Conservation (phyloP, 306 rosid genomes). For the Vigna angularis region DNA sequence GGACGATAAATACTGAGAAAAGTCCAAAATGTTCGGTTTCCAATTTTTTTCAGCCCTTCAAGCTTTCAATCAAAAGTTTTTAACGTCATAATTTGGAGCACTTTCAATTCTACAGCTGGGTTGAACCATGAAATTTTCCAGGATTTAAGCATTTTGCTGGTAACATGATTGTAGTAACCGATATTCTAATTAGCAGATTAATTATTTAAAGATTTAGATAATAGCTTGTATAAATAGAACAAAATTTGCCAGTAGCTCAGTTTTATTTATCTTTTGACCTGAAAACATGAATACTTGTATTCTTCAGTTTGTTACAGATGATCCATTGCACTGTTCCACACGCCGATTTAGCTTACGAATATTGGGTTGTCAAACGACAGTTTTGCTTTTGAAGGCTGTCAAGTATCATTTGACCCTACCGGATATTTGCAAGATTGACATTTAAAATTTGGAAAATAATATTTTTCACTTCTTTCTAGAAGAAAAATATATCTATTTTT, state of each 20-base stretch:
- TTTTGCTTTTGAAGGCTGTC: no score
- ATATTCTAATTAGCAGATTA: conserved; percentile 26
- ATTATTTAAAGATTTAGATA: conserved; percentile 1
- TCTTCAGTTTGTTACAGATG: background rate
- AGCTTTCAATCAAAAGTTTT: conserved; percentile 29
- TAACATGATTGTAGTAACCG: conserved; percentile 9
- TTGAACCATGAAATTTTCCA: conserved; percentile 37
- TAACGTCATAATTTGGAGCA: conserved; percentile 35
- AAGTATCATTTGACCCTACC: no score
- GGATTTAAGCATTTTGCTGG: conserved; percentile 44
- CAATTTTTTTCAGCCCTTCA: conserved; percentile 2
- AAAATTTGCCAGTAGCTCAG: conserved; percentile 22
- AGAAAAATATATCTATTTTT: no score
- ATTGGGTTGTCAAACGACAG: no score
- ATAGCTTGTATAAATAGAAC: conserved; percentile 37
- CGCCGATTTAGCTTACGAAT: background rate
- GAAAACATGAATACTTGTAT: conserved; percentile 5
- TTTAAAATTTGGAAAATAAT: no score
- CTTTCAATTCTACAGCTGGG: conserved; percentile 39
- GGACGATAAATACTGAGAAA: conserved; percentile 68
- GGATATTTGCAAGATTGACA: no score
- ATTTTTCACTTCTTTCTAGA: no score
- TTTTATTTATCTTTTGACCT: conserved; percentile 21
- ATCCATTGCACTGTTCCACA: background rate
- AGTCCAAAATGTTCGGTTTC: background rate